Conservation (phyloP, 495 filamentous ascomycete genomes). For the Aspergillus sparsus region DNA sequence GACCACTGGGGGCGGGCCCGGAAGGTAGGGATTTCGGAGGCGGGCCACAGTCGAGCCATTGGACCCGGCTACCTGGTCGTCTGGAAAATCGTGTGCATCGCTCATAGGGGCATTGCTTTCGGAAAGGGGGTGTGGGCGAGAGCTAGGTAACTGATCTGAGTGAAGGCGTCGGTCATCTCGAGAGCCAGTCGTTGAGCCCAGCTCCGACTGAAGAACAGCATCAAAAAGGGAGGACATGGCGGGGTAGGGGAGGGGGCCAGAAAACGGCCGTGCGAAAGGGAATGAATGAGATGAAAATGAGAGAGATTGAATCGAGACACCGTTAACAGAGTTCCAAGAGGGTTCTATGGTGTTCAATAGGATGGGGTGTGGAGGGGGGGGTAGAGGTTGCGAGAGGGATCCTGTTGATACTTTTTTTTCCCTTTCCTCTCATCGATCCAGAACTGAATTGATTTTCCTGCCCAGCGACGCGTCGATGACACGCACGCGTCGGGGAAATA, state of each 20-base stretch:
- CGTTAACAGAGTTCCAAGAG: background rate
- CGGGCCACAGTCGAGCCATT: constrained; percentile 57
- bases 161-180: constrained; percentile 35
- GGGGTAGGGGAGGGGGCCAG: constrained; percentile 27
- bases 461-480: constrained; percentile 31
- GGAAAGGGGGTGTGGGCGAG: constrained; percentile 46
- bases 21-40: constrained; percentile 59
- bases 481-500: constrained; percentile 36
- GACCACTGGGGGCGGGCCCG: constrained; percentile 76
- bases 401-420: background rate
- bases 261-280: constrained; percentile 20
- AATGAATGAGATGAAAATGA: background rate
- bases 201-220: constrained; percentile 53
- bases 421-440: background rate
- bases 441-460: constrained; percentile 6
- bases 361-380: background rate
- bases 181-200: constrained; percentile 43
- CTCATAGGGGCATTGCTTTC: constrained; percentile 59
- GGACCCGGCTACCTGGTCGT: constrained; percentile 62
- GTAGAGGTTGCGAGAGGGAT: background rate
- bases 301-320: background rate
- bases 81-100: constrained; percentile 54
- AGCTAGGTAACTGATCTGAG: constrained; percentile 47
- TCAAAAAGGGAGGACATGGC: constrained; percentile 56
- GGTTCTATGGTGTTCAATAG: background rate